phyloP scores from a whole-genome alignment of 305 asterid genomes.

The Rubia peregrina region DNA sequence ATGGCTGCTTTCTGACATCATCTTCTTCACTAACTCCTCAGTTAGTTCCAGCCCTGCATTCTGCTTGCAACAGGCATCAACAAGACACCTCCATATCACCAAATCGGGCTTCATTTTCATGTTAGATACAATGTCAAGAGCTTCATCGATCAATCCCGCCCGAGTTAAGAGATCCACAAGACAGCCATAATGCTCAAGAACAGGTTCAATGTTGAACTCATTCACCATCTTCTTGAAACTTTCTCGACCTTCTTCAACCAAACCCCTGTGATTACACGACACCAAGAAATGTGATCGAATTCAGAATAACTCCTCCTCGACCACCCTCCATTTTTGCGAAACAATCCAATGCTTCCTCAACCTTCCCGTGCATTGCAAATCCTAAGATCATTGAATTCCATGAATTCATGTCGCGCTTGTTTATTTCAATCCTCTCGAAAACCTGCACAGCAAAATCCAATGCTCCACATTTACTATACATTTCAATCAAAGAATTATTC shows the following conservation, averaged over 20 bases:
- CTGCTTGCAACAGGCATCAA: conserved; percentile 56
- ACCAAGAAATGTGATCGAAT: conserved; percentile 68
- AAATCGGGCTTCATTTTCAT: conserved; percentile 74
- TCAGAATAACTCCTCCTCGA: conserved; percentile 34
- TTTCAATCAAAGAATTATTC: conserved; percentile 53
- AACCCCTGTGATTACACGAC: conserved; percentile 70
- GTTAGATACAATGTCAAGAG: conserved; percentile 46
- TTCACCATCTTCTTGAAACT: conserved; percentile 47
- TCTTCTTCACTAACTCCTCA: conserved; percentile 43
- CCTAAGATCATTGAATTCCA: conserved; percentile 70
- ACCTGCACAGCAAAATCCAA: conserved; percentile 50
- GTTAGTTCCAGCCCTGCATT: conserved; percentile 36
- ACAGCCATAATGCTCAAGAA: conserved; percentile 77
- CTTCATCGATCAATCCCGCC: conserved; percentile 48
- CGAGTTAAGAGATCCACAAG: conserved; percentile 64
- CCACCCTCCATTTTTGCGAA: conserved; percentile 27
- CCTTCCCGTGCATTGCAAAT: conserved; percentile 59
- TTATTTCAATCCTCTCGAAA: conserved; percentile 36
- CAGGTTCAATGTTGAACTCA: conserved; percentile 44
- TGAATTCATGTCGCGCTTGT: conserved; percentile 50
- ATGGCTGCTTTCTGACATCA: conserved; percentile 24
- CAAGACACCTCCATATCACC: conserved; percentile 72
- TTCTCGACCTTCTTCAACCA: conserved; percentile 45
- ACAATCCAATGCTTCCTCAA: conserved; percentile 35
- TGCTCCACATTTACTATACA: conserved; percentile 79